Conservation (phyloP, 169 alveolate genomes). For the Babesia divergens region DNA sequence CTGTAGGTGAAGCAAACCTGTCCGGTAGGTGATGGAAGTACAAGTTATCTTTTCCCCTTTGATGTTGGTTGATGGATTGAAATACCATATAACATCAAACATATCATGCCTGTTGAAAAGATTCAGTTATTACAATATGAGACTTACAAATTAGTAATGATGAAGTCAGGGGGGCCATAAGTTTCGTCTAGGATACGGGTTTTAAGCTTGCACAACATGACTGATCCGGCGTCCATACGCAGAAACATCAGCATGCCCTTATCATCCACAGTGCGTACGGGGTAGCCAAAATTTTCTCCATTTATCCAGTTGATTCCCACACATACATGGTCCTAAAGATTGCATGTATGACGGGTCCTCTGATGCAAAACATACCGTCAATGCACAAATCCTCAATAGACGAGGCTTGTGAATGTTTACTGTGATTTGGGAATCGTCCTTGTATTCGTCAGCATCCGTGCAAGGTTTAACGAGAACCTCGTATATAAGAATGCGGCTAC, state of each 20-base stretch:
- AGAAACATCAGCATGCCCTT: not conserved
- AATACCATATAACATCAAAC: not conserved
- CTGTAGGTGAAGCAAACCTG: not conserved
- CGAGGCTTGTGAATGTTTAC: conserved; percentile 12
- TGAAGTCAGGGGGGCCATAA: too few species aligned
- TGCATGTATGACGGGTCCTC: not conserved
- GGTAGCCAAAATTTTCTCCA: not conserved
- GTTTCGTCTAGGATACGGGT: too few species aligned
- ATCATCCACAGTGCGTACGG: not conserved
- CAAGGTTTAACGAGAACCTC: not conserved
- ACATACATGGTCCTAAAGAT: not conserved
- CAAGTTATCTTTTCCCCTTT: not conserved
- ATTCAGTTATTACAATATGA: too few species aligned
- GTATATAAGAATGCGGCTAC: not conserved
- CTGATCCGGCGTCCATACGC: conserved; percentile 3
- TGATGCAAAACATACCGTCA: not conserved
- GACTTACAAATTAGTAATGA: too few species aligned
- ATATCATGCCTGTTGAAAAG: not conserved
- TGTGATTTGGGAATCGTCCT: not conserved
- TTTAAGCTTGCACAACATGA: not conserved
- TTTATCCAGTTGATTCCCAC: conserved; percentile 1
- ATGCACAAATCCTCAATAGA: not conserved
- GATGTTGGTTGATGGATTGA: not conserved
- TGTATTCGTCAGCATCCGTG: not conserved
- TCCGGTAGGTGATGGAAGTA: not conserved